These are phyloP conservation scores for Cladophialophora exuberans DNA, from an alignment of 2,329 filamentous ascomycete genomes.

Conservation along the genomic window DNA sequence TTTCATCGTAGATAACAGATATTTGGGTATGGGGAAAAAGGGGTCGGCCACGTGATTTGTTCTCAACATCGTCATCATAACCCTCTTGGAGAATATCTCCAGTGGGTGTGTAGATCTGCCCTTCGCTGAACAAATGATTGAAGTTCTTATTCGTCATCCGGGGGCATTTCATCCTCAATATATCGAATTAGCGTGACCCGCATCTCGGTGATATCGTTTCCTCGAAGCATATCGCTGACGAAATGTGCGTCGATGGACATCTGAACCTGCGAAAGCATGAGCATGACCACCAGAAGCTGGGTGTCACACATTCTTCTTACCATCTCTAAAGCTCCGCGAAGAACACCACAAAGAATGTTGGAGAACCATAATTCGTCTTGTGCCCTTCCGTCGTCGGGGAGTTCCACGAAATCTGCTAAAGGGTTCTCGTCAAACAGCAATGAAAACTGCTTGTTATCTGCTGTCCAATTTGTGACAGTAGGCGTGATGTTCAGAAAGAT, in stretches of 20 bases:
- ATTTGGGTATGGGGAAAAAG: neutral
- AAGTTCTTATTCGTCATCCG: slow-evolving; percentile 78
- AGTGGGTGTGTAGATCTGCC: neutral
- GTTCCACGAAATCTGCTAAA: slow-evolving; percentile 92
- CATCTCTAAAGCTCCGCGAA: slow-evolving; percentile 93
- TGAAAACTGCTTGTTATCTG: slow-evolving; percentile 94
- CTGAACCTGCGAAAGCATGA: slow-evolving; percentile 63
- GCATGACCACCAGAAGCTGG: slow-evolving; percentile 14
- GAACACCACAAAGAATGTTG: slow-evolving; percentile 91
- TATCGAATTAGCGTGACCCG: slow-evolving; percentile 87
- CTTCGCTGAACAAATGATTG: neutral
- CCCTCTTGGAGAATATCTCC: neutral
- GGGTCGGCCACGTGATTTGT: slow-evolving; percentile 2
- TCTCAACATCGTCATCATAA: neutral
- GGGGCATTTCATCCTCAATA: slow-evolving; percentile 96
- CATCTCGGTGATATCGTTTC: slow-evolving; percentile 97
- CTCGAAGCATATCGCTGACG: slow-evolving; percentile 87
- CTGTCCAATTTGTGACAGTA: slow-evolving; percentile 91
- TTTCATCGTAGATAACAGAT: slow-evolving; percentile 1
- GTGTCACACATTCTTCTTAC: slow-evolving; percentile 52
- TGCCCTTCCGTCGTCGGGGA: slow-evolving; percentile 91
- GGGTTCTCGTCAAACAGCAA: slow-evolving; percentile 97
- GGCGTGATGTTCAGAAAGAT: slow-evolving; percentile 98
- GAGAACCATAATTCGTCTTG: slow-evolving; percentile 99
- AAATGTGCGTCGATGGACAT: slow-evolving; percentile 99